These are phyloP conservation scores for Colletotrichum sp. DNA, from an alignment of 2,329 filamentous ascomycete species.

Conservation along the genomic window DNA sequence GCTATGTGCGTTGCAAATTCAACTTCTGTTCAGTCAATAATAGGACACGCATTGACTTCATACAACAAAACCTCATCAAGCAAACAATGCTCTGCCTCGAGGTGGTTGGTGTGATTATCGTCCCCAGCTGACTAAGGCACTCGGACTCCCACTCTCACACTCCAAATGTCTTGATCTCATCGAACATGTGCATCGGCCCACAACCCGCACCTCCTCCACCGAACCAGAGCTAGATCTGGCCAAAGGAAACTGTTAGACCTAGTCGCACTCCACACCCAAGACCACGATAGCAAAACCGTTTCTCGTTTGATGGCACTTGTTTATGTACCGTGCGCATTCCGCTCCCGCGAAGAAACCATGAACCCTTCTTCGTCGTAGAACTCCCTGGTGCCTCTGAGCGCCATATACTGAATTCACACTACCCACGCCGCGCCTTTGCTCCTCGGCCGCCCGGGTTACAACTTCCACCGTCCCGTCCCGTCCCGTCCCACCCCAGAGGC, in stretches of 20 bases:
- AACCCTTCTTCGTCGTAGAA: slow-evolving; percentile 9
- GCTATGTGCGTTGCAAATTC: background rate
- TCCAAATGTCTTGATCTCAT: slow-evolving; percentile 13
- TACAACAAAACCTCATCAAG: background rate
- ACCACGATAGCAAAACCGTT: background rate
- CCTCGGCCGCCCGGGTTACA: background rate
- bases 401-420: background rate
- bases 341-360: background rate
- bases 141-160: background rate
- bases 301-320: background rate
- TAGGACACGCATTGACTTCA: background rate
- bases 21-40: background rate
- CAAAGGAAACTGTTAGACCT: background rate
- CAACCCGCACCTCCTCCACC: slow-evolving; percentile 3
- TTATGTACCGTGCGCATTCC: slow-evolving; percentile 7
- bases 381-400: background rate
- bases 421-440: background rate
- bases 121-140: background rate
- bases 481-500: background rate
- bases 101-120: background rate
- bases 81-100: background rate
- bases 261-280: background rate
- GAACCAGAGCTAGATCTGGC: slow-evolving; percentile 2
- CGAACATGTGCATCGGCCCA: slow-evolving; percentile 11
- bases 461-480: background rate